These are phyloP conservation scores for Trichomonascus vanleenenianus DNA, from an alignment of 805 yeast genomes.

Conservation along the genomic window DNA sequence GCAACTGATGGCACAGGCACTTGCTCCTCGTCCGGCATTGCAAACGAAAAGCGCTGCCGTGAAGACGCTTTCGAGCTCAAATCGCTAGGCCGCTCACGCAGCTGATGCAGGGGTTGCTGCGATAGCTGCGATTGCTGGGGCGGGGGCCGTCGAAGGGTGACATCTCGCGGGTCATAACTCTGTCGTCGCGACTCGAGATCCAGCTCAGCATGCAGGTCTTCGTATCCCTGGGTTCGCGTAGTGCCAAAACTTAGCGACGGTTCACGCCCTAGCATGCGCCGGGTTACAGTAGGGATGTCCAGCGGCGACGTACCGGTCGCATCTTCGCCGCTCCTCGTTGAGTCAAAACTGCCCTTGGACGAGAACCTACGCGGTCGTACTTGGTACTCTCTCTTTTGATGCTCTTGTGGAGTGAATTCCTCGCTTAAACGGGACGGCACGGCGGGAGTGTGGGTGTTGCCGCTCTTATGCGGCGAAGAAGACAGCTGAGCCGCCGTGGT, in stretches of 20 bases:
- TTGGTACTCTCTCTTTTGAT: background rate
- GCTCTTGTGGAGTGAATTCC: conserved; percentile 18
- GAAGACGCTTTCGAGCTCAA: too few relatives aligned
- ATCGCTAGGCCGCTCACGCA: too few relatives aligned
- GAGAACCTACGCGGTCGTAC: background rate
- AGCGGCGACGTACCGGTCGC: conserved; percentile 11
- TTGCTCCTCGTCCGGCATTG: background rate
- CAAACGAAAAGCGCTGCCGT: background rate
- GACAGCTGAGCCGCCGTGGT: conserved; percentile 3
- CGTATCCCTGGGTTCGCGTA: conserved; percentile 13
- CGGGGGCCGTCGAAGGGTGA: background rate
- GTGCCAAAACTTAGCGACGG: conserved; percentile 10
- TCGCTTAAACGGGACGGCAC: conserved; percentile 31
- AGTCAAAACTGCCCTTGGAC: background rate
- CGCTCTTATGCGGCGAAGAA: conserved; percentile 9
- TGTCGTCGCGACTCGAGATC: conserved; percentile 18
- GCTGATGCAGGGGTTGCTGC: background rate
- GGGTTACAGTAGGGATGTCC: conserved; percentile 14
- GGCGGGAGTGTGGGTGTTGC: conserved; percentile 26
- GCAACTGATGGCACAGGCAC: background rate
- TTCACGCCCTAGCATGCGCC: conserved; percentile 5
- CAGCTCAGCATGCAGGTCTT: conserved; percentile 11
- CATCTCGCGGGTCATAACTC: conserved; percentile 5
- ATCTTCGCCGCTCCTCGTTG: background rate
- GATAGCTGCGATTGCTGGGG: background rate